These are phyloP conservation scores for Petunia axillaris DNA, from an alignment of 257 asterid species.

Conservation along the genomic window DNA sequence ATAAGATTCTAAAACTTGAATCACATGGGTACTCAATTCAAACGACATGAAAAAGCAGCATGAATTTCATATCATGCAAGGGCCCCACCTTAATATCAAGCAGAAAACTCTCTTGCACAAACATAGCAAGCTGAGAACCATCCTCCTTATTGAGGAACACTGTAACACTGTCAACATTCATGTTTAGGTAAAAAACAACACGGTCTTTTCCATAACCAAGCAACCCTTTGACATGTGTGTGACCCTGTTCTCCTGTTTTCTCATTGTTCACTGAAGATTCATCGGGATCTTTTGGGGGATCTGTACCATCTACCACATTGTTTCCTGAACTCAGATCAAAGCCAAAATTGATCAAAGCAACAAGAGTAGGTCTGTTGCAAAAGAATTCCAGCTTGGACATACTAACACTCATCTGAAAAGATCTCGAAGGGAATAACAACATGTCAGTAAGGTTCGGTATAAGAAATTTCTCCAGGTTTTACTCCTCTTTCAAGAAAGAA, in stretches of 20 bases:
- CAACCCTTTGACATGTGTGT: constrained; percentile 69
- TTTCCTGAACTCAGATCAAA: constrained; percentile 63
- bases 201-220: constrained; percentile 93
- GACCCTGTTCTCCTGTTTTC: constrained; percentile 69
- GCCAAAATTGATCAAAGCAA: constrained; percentile 89
- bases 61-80: constrained; percentile 17
- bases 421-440: constrained; percentile 33
- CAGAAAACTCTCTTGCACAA: constrained; percentile 93
- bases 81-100: constrained; percentile 80
- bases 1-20: constrained; percentile 25
- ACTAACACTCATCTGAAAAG: constrained; percentile 85
- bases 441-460: constrained; percentile 29
- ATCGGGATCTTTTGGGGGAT: constrained; percentile 39
- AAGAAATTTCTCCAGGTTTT: constrained; percentile 20
- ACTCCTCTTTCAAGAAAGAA: constrained; percentile 30
- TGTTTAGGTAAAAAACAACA: constrained; percentile 82
- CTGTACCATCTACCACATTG: constrained; percentile 39
- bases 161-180: constrained; percentile 91
- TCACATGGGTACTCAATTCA: background rate
- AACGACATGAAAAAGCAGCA: constrained; percentile 13
- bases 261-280: constrained; percentile 55
- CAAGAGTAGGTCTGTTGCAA: constrained; percentile 96
- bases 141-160: constrained; percentile 94
- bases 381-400: constrained; percentile 97
- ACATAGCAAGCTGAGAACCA: constrained; percentile 95